These are phyloP conservation scores for Cornus florida DNA, from an alignment of 148 eudicot species.

Conservation along the genomic window DNA sequence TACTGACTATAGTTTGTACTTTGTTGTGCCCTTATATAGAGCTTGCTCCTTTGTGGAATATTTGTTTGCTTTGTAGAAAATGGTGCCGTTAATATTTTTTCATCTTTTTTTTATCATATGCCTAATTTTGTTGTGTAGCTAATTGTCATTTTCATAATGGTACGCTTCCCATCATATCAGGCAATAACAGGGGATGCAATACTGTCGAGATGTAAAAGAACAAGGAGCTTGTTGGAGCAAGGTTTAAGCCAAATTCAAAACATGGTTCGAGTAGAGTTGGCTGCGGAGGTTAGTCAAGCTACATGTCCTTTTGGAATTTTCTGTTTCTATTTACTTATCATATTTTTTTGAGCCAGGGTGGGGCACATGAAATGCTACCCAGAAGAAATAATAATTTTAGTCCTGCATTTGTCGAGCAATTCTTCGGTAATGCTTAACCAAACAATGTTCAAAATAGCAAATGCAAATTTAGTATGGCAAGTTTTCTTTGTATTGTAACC, in stretches of 20 bases:
- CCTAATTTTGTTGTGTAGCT: too few relatives aligned
- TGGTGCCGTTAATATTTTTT: not conserved
- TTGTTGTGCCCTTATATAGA: not conserved
- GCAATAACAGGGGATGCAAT: slow-evolving; percentile 72
- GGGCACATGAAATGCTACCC: not conserved
- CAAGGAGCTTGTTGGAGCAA: slow-evolving; percentile 48
- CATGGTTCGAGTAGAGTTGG: slow-evolving; percentile 67
- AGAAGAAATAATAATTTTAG: not conserved
- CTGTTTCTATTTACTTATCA: not conserved
- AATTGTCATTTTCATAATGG: not conserved
- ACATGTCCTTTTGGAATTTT: slow-evolving; percentile 5
- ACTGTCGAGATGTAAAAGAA: slow-evolving; percentile 56
- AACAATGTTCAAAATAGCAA: too few relatives aligned
- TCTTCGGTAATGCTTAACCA: not conserved
- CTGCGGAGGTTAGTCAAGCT: slow-evolving; percentile 51
- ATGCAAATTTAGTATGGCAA: too few relatives aligned
- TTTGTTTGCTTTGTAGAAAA: not conserved
- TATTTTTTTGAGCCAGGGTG: not conserved
- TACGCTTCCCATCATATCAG: slow-evolving; percentile 30
- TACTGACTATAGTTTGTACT: not conserved
- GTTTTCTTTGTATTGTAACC: too few relatives aligned
- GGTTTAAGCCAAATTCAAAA: slow-evolving; percentile 65
- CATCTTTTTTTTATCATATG: not conserved
- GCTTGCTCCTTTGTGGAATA: not conserved
- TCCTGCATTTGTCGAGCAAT: not conserved